Evolutionary conservation across 345 rosid species (phyloP).

Genomic region (Bruguiera gymnorhiza): DNA sequence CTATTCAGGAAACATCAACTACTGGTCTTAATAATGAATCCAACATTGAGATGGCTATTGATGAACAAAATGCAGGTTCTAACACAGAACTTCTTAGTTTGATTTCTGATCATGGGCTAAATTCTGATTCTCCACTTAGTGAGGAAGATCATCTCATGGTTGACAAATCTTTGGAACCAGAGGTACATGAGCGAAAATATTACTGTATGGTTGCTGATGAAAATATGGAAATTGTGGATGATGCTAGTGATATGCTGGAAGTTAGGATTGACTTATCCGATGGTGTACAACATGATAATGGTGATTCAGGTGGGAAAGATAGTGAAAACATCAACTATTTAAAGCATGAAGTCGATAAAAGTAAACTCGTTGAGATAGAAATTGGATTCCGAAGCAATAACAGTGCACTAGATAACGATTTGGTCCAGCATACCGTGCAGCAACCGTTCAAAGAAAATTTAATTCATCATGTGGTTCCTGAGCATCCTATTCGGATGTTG

Average conservation of each 20-base stretch:
- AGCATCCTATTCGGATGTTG: constrained; percentile 20
- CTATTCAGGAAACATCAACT: constrained; percentile 48
- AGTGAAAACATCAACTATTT: constrained; percentile 13
- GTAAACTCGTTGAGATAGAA: constrained; percentile 23
- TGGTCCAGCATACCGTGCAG: constrained; percentile 10
- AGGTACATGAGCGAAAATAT: constrained; percentile 20
- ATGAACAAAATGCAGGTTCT: constrained; percentile 27
- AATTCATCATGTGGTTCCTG: constrained; percentile 20
- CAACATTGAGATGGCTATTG: constrained; percentile 21
- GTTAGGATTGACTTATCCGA: constrained; percentile 28
- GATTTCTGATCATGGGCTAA: constrained; percentile 33
- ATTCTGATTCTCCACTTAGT: constrained; percentile 34
- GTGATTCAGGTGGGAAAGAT: constrained; percentile 5
- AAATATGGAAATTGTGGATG: constrained; percentile 27
- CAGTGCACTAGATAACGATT: constrained; percentile 13
- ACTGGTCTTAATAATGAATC: constrained; percentile 28
- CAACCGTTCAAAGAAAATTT: constrained; percentile 22
- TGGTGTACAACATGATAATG: constrained; percentile 20
- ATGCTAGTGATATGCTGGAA: constrained; percentile 22
- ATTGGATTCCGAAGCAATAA: constrained; percentile 20
- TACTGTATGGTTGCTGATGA: constrained; percentile 23
- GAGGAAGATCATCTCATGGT: constrained; percentile 31
- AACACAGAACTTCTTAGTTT: constrained; percentile 31
- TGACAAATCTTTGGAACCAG: constrained; percentile 26
- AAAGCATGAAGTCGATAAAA: constrained; percentile 15